Percentiles rank a stretch among this genome's conserved stretches.
Conservation (phyloP, 2,329 filamentous ascomycete genomes). For the Nemania sp. region DNA sequence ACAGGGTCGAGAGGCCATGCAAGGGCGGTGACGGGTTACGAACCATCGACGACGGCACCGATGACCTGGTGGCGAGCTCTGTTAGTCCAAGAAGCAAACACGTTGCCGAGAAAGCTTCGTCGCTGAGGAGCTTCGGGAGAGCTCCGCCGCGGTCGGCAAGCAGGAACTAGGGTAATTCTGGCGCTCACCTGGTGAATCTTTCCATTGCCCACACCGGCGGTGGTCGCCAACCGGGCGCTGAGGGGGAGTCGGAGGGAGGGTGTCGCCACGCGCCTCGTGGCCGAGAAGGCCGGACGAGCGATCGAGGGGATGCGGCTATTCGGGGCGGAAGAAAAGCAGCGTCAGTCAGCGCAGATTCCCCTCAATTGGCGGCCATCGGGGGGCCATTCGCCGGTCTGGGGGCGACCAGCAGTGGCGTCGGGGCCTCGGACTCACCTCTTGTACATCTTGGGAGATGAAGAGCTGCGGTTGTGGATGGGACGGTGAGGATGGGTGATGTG, state of each 20-base stretch:
- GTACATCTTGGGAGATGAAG: constrained; percentile 77
- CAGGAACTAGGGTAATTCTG: too few relatives aligned
- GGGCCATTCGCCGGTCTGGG: constrained; percentile 11
- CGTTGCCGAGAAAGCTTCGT: constrained; percentile 8
- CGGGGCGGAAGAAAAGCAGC: constrained; percentile 39
- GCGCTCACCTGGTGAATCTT: constrained; percentile 69
- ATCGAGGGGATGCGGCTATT: constrained; percentile 68
- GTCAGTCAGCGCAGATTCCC: constrained; percentile 54
- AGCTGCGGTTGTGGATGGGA: constrained; percentile 65
- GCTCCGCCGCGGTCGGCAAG: not conserved
- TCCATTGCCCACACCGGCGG: constrained; percentile 62
- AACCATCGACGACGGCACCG: constrained; percentile 98
- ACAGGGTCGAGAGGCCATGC: constrained; percentile 16
- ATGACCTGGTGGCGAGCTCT: constrained; percentile 72
- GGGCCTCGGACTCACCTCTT: constrained; percentile 68
- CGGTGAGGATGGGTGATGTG: constrained; percentile 58
- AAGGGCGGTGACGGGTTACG: constrained; percentile 46
- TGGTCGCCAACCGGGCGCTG: constrained; percentile 64
- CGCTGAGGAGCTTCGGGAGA: constrained; percentile 24
- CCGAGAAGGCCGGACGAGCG: constrained; percentile 62
- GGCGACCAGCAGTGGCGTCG: constrained; percentile 37
- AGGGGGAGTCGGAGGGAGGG: constrained; percentile 60
- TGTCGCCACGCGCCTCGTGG: constrained; percentile 61
- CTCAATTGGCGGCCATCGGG: constrained; percentile 59
- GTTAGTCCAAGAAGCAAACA: constrained; percentile 52